These are phyloP conservation scores for thale cress (Arabidopsis thaliana) DNA, from an alignment of 345 rosid species.

Conservation along the genomic window DNA sequence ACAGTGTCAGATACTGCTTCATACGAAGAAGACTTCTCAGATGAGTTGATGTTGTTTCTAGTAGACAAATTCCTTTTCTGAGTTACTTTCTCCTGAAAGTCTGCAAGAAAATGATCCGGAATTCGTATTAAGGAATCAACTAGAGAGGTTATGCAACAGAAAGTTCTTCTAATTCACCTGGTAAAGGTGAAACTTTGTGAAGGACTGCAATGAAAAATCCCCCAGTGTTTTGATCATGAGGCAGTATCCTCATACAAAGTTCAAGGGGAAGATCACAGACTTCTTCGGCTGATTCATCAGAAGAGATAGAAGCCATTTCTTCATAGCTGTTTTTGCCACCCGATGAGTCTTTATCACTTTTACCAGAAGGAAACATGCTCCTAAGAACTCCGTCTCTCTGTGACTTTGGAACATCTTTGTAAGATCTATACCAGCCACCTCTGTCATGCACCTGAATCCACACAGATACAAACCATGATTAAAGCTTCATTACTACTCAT, in stretches of 20 bases:
- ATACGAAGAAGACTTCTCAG: conserved; percentile 43
- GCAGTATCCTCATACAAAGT: conserved; percentile 86
- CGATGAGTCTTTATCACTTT: conserved; percentile 37
- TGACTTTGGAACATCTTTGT: conserved; percentile 62
- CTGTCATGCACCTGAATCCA: conserved; percentile 70
- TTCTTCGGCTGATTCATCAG: conserved; percentile 53
- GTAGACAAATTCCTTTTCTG: conserved; percentile 26
- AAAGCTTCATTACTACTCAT: not conserved
- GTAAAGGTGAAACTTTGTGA: conserved; percentile 71
- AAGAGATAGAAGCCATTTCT: conserved; percentile 38
- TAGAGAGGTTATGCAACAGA: not conserved
- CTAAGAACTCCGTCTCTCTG: conserved; percentile 59
- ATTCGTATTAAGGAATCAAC: not conserved
- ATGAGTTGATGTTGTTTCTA: conserved; percentile 41
- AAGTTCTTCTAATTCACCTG: conserved; percentile 53
- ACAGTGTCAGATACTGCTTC: conserved; percentile 43
- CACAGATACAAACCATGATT: conserved; percentile 6
- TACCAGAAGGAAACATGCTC: conserved; percentile 91
- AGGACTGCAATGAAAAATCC: conserved; percentile 92
- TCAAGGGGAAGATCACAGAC: conserved; percentile 78
- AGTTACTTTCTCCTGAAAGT: conserved; percentile 49
- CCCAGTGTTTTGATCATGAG: conserved; percentile 97
- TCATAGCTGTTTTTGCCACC: not conserved
- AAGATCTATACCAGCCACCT: conserved; percentile 71
- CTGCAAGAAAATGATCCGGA: conserved; percentile 46